Base-by-base conservation (phyloP, 305 asterid species). In the Stenogyne calaminthoides region DNA sequence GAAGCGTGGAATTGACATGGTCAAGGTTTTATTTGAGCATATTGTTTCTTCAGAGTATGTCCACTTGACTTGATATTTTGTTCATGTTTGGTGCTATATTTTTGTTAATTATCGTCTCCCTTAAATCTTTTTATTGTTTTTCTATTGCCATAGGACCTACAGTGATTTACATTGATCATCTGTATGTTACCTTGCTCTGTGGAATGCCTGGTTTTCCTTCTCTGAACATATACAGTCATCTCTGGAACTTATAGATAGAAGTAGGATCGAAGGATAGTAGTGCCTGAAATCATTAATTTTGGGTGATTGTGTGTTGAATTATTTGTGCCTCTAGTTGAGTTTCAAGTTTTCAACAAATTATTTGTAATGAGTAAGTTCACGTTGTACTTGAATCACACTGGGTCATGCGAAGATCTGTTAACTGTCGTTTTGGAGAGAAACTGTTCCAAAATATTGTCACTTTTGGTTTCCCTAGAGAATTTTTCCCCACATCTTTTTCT, bases 1-100 rank as follows among this genome's bases (percentile, higher is more conserved):
- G 76, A 93, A 93, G 82, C 97, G 98, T 49, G 98, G 98, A 78
- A 70, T 93, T 6, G 95, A 93, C 82, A 93, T 93, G 97, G 93
- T 93, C 67, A 91, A 80, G 78, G 95, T 93, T 69, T 81, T 93
- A 78, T 93, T 93, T 46, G 97, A 89, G 83, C 92, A 89, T 71
- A 91, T 93, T 84, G 52, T 91, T 63, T 84, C 91, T 66, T 67
- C 88, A 71, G 88, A 81, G 98, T 92, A 87, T 46, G 91, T 78
- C 77, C 37, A 6, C 77, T 69, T 40, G 36, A 46, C 57, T 70
- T 46, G 67, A 62, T 64, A 57, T 19, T 47, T 32, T 32, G 36
- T 32, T 32, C 36, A 32, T 76, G 59, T 16, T 42, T 18, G 72
- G 51, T 51, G 42, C 56, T 62, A 4, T 71, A 4, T 71, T 34